A percentile compares a stretch with the other conserved stretches of the same genome.
Evolutionary conservation across 768 basidiomycete genomes (phyloP).

Genomic region (Lyophyllum shimeji): DNA sequence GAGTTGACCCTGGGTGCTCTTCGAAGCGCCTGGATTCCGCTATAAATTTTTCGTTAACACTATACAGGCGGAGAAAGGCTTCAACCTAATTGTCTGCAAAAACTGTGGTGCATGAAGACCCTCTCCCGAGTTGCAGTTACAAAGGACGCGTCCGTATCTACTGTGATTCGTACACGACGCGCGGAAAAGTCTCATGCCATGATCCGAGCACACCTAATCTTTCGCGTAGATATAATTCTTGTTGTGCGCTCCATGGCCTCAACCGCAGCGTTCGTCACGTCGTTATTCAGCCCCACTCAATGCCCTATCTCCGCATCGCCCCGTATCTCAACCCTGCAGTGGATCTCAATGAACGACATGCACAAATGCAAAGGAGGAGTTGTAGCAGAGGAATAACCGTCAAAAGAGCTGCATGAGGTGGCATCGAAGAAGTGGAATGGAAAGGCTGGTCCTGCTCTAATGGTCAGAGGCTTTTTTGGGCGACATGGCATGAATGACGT

Average conservation of each 20-base stretch:
- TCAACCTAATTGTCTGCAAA: no score
- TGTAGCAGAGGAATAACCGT: neutral
- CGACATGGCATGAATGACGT: slow-evolving; percentile 10
- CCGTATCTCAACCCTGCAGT: neutral
- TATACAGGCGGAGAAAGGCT: no score
- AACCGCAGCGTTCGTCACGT: neutral
- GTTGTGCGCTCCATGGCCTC: neutral
- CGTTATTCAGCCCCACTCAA: neutral
- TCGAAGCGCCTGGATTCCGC: no score
- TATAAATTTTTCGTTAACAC: no score
- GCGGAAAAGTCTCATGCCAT: no score
- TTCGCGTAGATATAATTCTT: neutral
- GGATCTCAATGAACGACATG: neutral
- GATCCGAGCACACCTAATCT: no score
- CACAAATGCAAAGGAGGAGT: neutral
- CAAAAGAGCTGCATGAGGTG: neutral
- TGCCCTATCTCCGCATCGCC: slow-evolving; percentile 1
- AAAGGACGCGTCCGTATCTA: no score
- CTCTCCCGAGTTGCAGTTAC: no score
- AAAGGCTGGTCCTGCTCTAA: neutral
- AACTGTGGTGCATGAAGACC: no score
- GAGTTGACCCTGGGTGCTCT: no score
- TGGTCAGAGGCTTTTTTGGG: neutral
- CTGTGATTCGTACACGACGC: no score
- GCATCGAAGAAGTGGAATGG: neutral